Base-by-base conservation (phyloP, 148 eudicot genomes). In the Gaultheria prostrata region DNA sequence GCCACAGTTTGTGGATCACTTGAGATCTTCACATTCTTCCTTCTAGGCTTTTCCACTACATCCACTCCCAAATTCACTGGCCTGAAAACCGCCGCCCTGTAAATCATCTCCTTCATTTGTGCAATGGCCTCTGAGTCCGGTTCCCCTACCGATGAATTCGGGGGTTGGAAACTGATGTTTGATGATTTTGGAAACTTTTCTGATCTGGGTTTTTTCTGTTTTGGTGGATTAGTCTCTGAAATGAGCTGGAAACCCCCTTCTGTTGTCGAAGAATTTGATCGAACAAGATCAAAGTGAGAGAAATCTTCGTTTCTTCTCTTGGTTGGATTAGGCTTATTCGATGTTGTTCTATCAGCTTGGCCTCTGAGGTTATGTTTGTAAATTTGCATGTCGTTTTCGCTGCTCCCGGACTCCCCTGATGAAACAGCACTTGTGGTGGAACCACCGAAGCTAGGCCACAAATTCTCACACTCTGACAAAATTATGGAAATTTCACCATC, bases 71-170 rank as follows among this genome's bases (percentile, higher is more conserved):
- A 86, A 67, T 88, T 89, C 87, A 95, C 95, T 9, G 98, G 98
- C 88, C 97, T 78, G 50, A 95, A 93, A 1, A 90, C 95, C 0
- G 98, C 97, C 2, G 95, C 98, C 48, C 97, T 65, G 87, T 95
- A 95, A 15, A 95, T 91, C 94, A 93, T 91, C 86, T 95, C 98
- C 83, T 93, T 95, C 98, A 93, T 92, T 15, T 95, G 97, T 45
- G 92, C 94, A 4, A 95, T 93, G n/a, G 98, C 95, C 82, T 95
- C 98, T 46, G 95, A 84, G 84, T 94, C 98, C 10, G 92, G 89
- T 84, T 95, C 98, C 18, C 87, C 93, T 0, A 50, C 83, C 14
- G 90, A 85, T 18, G 88, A 85, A 77, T 87, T 79, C 21, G 90
- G 88, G 53, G 89, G 92, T 53, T 87, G 92, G 85, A 94, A 94